Base-by-base conservation (phyloP, 1,139 yeast species). In the Candida sanyaensis region DNA sequence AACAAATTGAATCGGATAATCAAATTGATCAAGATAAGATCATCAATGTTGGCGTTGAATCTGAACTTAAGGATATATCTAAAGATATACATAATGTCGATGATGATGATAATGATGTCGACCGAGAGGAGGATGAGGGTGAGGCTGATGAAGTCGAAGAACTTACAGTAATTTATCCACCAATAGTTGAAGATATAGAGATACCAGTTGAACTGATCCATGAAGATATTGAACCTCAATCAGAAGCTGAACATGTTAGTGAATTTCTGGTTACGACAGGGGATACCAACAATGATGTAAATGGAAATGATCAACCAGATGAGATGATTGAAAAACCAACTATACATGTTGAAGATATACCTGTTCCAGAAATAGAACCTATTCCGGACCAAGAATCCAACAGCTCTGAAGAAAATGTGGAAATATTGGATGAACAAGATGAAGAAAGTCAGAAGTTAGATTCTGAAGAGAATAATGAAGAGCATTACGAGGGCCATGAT, bases 361-460 rank as follows among this genome's bases (percentile, higher is more conserved):
- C 32, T 11, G 39, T 41, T 10, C 39, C 44, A 24, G 23, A n/a
- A 34, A 41, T 41, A 8, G 44, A 41, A 26, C 32, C 31, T 24
- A 41, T 41, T 11, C 28, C 28, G 2, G 39, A 39, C 12, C 44
- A 44, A 21, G 31, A 28, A 4, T 26, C 40, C 4, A n/a, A 17
- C 12, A 37, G 39, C 30, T 27, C 31, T 24, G 39, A 43, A 34
- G 45, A 43, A 26, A 38, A 40, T 44, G 46, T 40, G 31, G 45
- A 43, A 12, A 37, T 33, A 27, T n/a, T 12, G 17, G 51, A 52
- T n/a, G 45, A 44, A 34, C 41, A 10, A 23, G 17, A 23, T n/a
- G 29, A 38, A 74, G 44, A 33, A 12, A 21, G 27, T 6, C 21
- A 17, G 26, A 33, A 8, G 6, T 29, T 28, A 2, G 48, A 40